phyloP scores from a whole-genome alignment of 1,139 yeast genomes.

The Protomyces inouyei region DNA sequence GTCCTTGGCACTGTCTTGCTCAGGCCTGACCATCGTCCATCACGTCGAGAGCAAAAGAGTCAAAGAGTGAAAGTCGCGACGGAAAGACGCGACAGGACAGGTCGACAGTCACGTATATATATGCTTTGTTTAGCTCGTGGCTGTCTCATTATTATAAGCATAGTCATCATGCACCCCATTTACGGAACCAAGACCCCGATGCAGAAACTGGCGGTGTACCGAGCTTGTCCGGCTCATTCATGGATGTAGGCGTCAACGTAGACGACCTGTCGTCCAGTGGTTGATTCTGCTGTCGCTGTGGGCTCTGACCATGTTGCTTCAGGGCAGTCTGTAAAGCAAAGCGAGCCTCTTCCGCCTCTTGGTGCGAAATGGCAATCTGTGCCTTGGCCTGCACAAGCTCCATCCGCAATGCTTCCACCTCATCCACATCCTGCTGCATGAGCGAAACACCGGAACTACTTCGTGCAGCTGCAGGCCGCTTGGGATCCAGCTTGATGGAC shows the following conservation, averaged over 20 bases:
- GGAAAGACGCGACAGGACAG: not conserved
- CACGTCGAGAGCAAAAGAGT: no score
- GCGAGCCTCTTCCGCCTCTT: slow-evolving; percentile 25
- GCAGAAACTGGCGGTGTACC: not conserved
- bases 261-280: not conserved
- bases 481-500: not conserved
- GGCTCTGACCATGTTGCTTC: not conserved
- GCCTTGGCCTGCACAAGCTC: slow-evolving; percentile 25
- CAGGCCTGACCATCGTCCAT: slow-evolving; percentile 20
- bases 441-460: not conserved
- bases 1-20: slow-evolving; percentile 20
- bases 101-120: not conserved
- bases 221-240: not conserved
- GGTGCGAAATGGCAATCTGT: slow-evolving; percentile 21
- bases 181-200: not conserved
- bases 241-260: not conserved
- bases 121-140: not conserved
- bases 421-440: slow-evolving; percentile 20
- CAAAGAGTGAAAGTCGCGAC: no score
- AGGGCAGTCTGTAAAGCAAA: slow-evolving; percentile 18
- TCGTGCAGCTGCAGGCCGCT: slow-evolving; percentile 3
- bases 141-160: not conserved
- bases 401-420: slow-evolving; percentile 23
- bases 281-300: not conserved
- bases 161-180: not conserved